Base-by-base conservation (phyloP, 2,329 filamentous ascomycete genomes). In the Trichothecium roseum region DNA sequence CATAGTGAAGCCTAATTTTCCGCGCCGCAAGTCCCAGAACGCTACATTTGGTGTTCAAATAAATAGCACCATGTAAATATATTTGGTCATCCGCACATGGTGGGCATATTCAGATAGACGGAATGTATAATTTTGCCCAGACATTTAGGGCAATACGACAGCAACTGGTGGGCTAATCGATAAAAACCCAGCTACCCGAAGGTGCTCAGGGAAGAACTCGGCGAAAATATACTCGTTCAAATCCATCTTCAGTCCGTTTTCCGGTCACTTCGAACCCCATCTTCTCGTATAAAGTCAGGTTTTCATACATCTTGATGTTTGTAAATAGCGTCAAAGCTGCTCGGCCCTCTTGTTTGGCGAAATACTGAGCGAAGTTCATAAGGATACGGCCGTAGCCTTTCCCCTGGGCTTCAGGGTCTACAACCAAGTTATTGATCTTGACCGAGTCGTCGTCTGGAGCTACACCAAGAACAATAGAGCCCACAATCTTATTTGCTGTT, bases 251-350 rank as follows among this genome's bases (percentile, higher is more conserved):
- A 0, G 29, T 45, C 26, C 35, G 47, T 9, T 55, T 42, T 8
- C 34, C 56, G 3, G 40, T 50, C 39, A 61, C 54, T 0, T 35
- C n/a, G 15, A 57, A 61, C 0, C 57, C 57, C 47, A 55, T 44
- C 24, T 46, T 53, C 0, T 35, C 22, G 30, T 55, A 55, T 8
- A 55, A 24, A 0, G 16, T 39, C 9, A 55, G 24, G 18, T 56
- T 56, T 14, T 61, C 58, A 24, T 51, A 49, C 47, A 60, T 60
- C 32, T 47, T 53, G 8, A 54, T 50, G 24, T 54, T 60, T 1
- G 52, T 56, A 24, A 46, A 60, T 8, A 62, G 39, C n/a, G 43
- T 46, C 26, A 54, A 34, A 0, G 49, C 50, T 3, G 16, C 39
- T 1, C 44, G 42, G 0, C 45, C 42, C 3, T 41, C 48, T 7